These are phyloP conservation scores for Chlorella sp. DNA, from an alignment of 139 green algal genomes.

Conservation along the genomic window DNA sequence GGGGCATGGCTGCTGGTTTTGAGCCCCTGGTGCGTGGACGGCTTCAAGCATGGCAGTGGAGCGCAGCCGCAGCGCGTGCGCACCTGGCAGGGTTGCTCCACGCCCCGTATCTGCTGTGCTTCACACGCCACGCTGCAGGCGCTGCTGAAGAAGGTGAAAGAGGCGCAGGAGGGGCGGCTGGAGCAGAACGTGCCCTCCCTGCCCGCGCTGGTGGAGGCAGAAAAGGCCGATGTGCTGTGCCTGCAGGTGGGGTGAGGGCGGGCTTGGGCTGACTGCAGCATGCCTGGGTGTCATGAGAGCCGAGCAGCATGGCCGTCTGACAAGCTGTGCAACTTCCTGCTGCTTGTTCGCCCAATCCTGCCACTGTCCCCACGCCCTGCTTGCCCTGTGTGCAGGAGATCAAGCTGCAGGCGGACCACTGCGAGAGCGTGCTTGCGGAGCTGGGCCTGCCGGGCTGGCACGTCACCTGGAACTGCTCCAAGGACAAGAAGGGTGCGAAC, in stretches of 20 bases:
- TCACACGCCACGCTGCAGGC: too few relatives aligned
- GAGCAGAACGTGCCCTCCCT: slow-evolving; percentile 5
- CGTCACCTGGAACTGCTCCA: slow-evolving; percentile 63
- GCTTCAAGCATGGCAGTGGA: too few relatives aligned
- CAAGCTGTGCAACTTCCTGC: background rate
- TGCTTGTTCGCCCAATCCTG: background rate
- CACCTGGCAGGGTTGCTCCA: too few relatives aligned
- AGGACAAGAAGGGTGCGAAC: slow-evolving; percentile 59
- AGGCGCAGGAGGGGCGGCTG: slow-evolving; percentile 25
- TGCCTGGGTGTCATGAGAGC: too few relatives aligned
- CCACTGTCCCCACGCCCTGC: background rate
- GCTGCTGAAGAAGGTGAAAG: slow-evolving; percentile 72
- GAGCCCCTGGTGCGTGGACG: too few relatives aligned
- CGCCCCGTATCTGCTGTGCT: too few relatives aligned
- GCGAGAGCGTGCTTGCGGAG: slow-evolving; percentile 29
- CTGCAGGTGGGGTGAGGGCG: slow-evolving; percentile 7
- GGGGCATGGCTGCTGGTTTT: background rate
- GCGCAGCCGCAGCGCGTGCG: too few relatives aligned
- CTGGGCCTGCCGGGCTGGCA: slow-evolving; percentile 57
- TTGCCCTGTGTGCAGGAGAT: slow-evolving; percentile 66
- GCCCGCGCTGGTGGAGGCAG: slow-evolving; percentile 57
- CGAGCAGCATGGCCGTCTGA: too few relatives aligned
- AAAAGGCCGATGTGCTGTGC: slow-evolving; percentile 71
- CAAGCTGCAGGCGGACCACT: slow-evolving; percentile 73
- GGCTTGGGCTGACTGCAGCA: too few relatives aligned